These are phyloP conservation scores for Debaryomyces sp. DNA, from an alignment of 1,139 yeast species.

Conservation along the genomic window DNA sequence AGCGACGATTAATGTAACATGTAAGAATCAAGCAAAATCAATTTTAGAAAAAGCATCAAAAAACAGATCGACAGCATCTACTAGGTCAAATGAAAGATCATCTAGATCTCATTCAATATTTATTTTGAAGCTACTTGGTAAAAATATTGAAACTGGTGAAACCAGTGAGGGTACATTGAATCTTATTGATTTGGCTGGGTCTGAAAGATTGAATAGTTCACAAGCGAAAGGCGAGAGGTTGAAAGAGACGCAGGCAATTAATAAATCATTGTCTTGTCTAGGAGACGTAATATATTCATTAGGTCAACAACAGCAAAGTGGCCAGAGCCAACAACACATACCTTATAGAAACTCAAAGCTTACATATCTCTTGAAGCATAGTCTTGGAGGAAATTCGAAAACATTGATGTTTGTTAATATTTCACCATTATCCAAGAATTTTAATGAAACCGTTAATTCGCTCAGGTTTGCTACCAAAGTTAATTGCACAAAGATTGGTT, in stretches of 20 bases:
- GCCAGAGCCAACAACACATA: slow-evolving; percentile 44
- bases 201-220: slow-evolving; percentile 79
- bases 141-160: slow-evolving; percentile 52
- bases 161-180: slow-evolving; percentile 64
- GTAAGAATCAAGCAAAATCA: slow-evolving; percentile 52
- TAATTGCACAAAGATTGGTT: slow-evolving; percentile 48
- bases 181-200: slow-evolving; percentile 84
- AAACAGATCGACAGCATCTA: slow-evolving; percentile 79
- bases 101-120: slow-evolving; percentile 73
- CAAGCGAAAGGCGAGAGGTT: slow-evolving; percentile 81
- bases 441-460: slow-evolving; percentile 80
- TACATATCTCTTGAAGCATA: slow-evolving; percentile 81
- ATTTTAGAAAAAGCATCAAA: slow-evolving; percentile 57
- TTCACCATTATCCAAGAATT: slow-evolving; percentile 65
- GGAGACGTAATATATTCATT: slow-evolving; percentile 90
- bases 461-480: slow-evolving; percentile 88
- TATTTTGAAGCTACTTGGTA: slow-evolving; percentile 61
- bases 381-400: slow-evolving; percentile 83
- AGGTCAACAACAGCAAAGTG: slow-evolving; percentile 37
- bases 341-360: slow-evolving; percentile 63
- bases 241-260: slow-evolving; percentile 87
- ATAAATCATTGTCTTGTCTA: slow-evolving; percentile 82
- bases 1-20: slow-evolving; percentile 49
- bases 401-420: slow-evolving; percentile 93
- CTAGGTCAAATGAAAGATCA: slow-evolving; percentile 80